phyloP scores from a whole-genome alignment of 768 basidiomycete genomes.

The Russula lepida region DNA sequence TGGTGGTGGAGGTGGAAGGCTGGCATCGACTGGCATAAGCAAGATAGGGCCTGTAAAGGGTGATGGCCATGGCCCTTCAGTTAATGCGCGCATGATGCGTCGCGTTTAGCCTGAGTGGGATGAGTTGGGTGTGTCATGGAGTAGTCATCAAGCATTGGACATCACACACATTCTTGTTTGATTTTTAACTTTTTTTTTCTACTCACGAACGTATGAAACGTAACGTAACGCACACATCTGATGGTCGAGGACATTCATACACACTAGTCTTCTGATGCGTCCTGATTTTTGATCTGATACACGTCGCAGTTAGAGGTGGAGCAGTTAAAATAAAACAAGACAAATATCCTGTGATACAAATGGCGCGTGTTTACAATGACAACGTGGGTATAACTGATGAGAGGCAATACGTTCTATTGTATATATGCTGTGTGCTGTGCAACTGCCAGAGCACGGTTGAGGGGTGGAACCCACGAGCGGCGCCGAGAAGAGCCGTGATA shows the following conservation, averaged over 20 bases:
- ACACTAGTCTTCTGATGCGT: background rate
- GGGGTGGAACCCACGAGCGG: too few species aligned
- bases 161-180: conserved; percentile 1
- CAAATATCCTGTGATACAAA: too few species aligned
- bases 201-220: conserved; percentile 13
- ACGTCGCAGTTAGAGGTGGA: background rate
- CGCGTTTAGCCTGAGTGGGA: conserved; percentile 2
- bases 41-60: background rate
- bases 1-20: background rate
- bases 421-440: too few species aligned
- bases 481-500: background rate
- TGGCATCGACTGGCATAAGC: background rate
- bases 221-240: background rate
- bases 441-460: too few species aligned
- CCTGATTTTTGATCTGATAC: background rate
- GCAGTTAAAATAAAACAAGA: too few species aligned
- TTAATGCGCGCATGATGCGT: background rate
- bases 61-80: background rate
- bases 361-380: too few species aligned
- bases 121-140: too few species aligned
- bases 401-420: too few species aligned
- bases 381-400: too few species aligned
- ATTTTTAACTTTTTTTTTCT: background rate
- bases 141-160: background rate
- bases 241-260: background rate